These are phyloP conservation scores for Zoysia matrella DNA, from an alignment of 202 grass and related monocot species.

Conservation along the genomic window DNA sequence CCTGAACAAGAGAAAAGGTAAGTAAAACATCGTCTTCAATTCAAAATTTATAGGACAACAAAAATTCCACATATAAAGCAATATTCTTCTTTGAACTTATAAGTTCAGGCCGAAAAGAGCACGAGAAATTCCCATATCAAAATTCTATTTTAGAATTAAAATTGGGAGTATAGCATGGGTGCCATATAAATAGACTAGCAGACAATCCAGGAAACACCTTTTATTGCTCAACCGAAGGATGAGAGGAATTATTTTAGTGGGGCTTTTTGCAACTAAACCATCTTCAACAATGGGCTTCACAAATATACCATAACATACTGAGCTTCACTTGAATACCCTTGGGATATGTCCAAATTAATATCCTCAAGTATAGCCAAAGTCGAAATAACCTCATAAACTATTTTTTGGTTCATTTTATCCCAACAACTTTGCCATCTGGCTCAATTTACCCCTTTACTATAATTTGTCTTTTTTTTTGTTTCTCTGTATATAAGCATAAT, in stretches of 20 bases:
- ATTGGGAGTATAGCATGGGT: background rate
- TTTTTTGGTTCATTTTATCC: too few relatives aligned
- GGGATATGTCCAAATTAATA: too few relatives aligned
- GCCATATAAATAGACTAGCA: background rate
- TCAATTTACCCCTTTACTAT: too few relatives aligned
- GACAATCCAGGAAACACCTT: background rate
- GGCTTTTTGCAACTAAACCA: background rate
- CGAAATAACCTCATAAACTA: too few relatives aligned
- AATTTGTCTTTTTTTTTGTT: too few relatives aligned
- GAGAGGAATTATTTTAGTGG: background rate
- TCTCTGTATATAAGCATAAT: too few relatives aligned
- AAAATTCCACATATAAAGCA: background rate
- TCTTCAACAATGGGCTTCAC: too few relatives aligned
- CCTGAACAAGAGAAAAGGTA: conserved; percentile 58
- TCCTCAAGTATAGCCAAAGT: too few relatives aligned
- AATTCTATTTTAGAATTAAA: background rate
- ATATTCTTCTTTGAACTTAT: background rate
- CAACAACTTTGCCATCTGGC: too few relatives aligned
- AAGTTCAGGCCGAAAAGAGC: too few relatives aligned
- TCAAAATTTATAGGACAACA: conserved; percentile 18
- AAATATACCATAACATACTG: too few relatives aligned
- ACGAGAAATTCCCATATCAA: background rate
- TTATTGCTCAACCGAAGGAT: background rate
- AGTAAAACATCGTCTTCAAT: conserved; percentile 38
- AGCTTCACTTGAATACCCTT: too few relatives aligned